These are phyloP conservation scores for Leccinellum albellum DNA, from an alignment of 768 basidiomycete species.

Conservation along the genomic window DNA sequence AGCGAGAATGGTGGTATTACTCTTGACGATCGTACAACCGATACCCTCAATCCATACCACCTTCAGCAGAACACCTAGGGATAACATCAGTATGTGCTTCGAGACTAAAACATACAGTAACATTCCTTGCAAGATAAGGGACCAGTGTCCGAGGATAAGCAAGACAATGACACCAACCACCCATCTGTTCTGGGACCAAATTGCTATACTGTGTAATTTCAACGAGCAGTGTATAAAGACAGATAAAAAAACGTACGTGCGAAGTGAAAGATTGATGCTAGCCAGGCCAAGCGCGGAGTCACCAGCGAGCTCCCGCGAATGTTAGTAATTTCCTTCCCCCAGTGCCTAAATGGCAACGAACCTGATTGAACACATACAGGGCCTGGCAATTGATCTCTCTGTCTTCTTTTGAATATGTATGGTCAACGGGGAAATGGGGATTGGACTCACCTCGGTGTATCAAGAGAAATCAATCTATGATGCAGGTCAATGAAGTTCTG, in stretches of 20 bases:
- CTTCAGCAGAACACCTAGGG: constrained; percentile 54
- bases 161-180: constrained; percentile 48
- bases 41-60: constrained; percentile 48
- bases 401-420: not conserved
- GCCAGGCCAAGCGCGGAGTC: constrained; percentile 43
- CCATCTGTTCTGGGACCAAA: constrained; percentile 58
- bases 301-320: constrained; percentile 35
- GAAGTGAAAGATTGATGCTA: constrained; percentile 44
- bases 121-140: constrained; percentile 60
- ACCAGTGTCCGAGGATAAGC: constrained; percentile 68
- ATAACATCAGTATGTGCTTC: not conserved
- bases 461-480: constrained; percentile 33
- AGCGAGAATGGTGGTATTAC: constrained; percentile 61
- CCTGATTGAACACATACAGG: constrained; percentile 47
- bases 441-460: constrained; percentile 27
- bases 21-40: constrained; percentile 54
- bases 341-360: constrained; percentile 12
- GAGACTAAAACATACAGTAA: not conserved
- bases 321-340: not conserved
- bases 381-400: constrained; percentile 44
- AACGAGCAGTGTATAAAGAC: constrained; percentile 1
- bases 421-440: not conserved
- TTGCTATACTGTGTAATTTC: constrained; percentile 46
- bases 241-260: constrained; percentile 34
- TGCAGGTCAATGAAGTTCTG: not conserved